phyloP scores from a whole-genome alignment of 768 basidiomycete species.

The Plicaturopsis crispa region DNA sequence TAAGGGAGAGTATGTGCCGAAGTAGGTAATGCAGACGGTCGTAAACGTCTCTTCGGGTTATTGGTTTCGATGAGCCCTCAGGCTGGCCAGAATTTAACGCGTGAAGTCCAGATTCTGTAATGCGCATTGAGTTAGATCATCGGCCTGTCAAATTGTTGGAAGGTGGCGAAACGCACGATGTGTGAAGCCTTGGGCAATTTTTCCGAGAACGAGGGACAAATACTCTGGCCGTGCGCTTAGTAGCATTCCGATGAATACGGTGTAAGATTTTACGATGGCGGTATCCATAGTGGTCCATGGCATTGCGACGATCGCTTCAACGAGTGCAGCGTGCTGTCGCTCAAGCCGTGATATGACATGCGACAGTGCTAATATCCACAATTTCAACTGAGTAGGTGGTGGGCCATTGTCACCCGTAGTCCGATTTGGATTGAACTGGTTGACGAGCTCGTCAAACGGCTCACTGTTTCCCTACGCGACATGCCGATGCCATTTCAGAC shows the following conservation, averaged over 20 bases:
- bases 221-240: conserved; percentile 91
- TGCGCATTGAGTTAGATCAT: conserved; percentile 5
- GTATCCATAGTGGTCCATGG: conserved; percentile 93
- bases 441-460: conserved; percentile 83
- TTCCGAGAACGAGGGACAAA: conserved; percentile 73
- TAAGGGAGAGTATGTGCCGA: conserved; percentile 78
- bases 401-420: conserved; percentile 20
- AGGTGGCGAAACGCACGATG: conserved; percentile 55
- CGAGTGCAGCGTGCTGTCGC: conserved; percentile 67
- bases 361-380: conserved; percentile 82
- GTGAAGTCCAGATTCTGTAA: conserved; percentile 64
- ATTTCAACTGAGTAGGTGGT: conserved; percentile 50
- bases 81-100: conserved; percentile 48
- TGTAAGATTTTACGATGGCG: conserved; percentile 80
- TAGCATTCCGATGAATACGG: conserved; percentile 84
- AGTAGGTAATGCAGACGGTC: conserved; percentile 82
- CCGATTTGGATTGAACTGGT: conserved; percentile 66
- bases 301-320: conserved; percentile 79
- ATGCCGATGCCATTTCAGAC: conserved; percentile 5
- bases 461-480: conserved; percentile 55
- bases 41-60: conserved; percentile 80
- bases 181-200: conserved; percentile 79
- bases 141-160: conserved; percentile 1
- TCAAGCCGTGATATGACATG: conserved; percentile 91
- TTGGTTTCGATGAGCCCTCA: conserved; percentile 57